Evolutionary conservation across 371 early-diverging fungal species (phyloP).

Genomic region (Dinochytrium kinnereticum): DNA sequence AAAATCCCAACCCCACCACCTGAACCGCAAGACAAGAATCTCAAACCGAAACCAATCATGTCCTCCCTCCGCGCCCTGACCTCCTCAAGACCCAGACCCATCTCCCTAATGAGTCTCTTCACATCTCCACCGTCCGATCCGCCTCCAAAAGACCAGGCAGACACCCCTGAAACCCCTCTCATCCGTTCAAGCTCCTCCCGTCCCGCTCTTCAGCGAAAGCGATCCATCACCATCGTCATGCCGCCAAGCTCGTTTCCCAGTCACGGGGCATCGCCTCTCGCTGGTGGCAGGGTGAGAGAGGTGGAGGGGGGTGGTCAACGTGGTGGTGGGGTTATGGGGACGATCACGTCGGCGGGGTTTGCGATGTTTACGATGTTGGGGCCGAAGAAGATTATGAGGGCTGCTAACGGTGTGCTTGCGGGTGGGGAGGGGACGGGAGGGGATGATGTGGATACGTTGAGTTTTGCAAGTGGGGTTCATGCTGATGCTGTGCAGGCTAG

Average conservation of each 20-base stretch:
- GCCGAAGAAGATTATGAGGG: not conserved
- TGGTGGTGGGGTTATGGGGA: not conserved
- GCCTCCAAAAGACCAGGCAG: not conserved
- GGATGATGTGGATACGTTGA: constrained; percentile 5
- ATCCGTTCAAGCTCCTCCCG: not conserved
- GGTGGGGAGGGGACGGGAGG: not conserved
- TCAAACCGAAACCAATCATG: not conserved
- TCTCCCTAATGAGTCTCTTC: not conserved
- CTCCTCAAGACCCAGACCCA: not conserved
- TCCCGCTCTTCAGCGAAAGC: not conserved
- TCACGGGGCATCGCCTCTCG: not conserved
- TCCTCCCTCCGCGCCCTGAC: not conserved
- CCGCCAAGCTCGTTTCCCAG: not conserved
- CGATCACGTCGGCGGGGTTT: not conserved
- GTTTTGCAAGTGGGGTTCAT: not conserved
- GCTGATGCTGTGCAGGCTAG: not conserved
- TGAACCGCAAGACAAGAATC: constrained; percentile 1
- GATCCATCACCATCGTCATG: not conserved
- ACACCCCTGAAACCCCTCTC: not conserved
- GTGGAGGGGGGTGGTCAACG: no score
- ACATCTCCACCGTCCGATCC: not conserved
- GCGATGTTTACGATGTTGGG: not conserved
- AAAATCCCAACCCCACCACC: not conserved
- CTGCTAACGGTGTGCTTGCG: not conserved
- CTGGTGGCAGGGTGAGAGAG: not conserved